Evolutionary conservation across 495 filamentous ascomycete genomes (phyloP), one percentile per base, ranked within the genome.

Genomic region (Talaromyces trachyspermus): DNA sequence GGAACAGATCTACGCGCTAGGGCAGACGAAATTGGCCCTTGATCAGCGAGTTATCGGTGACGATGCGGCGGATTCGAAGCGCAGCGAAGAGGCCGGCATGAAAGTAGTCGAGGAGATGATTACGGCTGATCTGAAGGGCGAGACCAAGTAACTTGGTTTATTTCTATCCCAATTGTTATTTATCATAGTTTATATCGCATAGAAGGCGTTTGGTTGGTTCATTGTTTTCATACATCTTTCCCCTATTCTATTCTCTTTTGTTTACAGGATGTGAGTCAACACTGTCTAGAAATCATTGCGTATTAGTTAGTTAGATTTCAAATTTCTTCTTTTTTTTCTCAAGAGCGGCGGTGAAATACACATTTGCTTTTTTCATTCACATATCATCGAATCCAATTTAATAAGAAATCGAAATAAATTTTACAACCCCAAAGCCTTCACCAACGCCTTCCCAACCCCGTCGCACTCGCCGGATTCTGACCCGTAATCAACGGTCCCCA

Each of bases 1-100:
- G 61, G 88, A 96, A 64, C 85, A 95, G 45, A 95, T 98, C 20
- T 81, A 88, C 57, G 81, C 84, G 14, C 75, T 96, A 0, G 91
- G 92, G 11, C 78, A 91, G 66, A 90, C 86, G 39, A 98, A 98
- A 66, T 68, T 98, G 20, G 84, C 84, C n/a, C 78, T 98, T 11
- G 94, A 96, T 58, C 80, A 89, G 53, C 78, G 85, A 48, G 89
- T 97, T 33, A 75, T 80, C 12, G 84, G 83, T 19, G 80, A 79
- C 17, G 74, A 73, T 22, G 69, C 64, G 3, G 69, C 54, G 19
- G 64, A 62, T 6, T 69, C 60, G 1, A 72, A 71, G 64, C 65
- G 74, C 60, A 66, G 59, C 11, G 80, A 85, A 55, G 72, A 75
- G 49, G 66, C 66, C 20, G 81, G 77, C 1, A 74, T 78, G 59